Conservation (phyloP, 371 early-diverging fungal genomes). For the Phascolomyces articulosus region DNA sequence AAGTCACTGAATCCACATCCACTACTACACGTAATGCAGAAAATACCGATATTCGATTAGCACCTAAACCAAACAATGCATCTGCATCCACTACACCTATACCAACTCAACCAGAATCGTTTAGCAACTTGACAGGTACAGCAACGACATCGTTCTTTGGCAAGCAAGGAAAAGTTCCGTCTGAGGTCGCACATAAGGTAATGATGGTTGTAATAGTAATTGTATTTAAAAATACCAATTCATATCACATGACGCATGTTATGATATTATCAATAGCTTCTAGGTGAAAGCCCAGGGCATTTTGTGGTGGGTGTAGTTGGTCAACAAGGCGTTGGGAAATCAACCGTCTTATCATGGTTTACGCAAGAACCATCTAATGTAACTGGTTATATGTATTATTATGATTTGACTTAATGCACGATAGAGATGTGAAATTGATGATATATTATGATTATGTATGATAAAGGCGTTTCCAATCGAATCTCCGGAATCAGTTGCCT, state of each 20-base stretch:
- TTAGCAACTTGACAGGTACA: neutral
- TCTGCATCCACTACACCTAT: neutral
- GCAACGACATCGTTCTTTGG: constrained; percentile 9
- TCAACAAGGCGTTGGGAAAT: constrained; percentile 73
- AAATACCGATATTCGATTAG: neutral
- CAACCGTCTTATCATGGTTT: constrained; percentile 68
- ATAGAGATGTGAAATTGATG: too few species aligned
- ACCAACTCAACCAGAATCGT: neutral
- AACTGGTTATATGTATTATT: neutral
- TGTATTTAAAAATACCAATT: too few species aligned
- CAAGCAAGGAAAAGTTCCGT: constrained; percentile 2
- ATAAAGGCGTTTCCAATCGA: constrained; percentile 3
- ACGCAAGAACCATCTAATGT: constrained; percentile 40
- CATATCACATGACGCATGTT: too few species aligned
- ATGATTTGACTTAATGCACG: too few species aligned
- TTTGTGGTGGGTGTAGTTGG: constrained; percentile 79
- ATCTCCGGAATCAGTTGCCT: constrained; percentile 8
- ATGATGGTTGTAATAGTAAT: neutral
- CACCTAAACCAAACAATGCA: neutral
- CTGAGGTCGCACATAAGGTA: constrained; percentile 1
- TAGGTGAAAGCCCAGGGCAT: constrained; percentile 77
- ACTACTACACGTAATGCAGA: neutral
- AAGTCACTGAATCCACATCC: neutral
- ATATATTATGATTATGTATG: too few species aligned
- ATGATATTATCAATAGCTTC: constrained; percentile 24